Conservation (phyloP, 257 asterid species). For the Schizonepeta tenuifolia region DNA sequence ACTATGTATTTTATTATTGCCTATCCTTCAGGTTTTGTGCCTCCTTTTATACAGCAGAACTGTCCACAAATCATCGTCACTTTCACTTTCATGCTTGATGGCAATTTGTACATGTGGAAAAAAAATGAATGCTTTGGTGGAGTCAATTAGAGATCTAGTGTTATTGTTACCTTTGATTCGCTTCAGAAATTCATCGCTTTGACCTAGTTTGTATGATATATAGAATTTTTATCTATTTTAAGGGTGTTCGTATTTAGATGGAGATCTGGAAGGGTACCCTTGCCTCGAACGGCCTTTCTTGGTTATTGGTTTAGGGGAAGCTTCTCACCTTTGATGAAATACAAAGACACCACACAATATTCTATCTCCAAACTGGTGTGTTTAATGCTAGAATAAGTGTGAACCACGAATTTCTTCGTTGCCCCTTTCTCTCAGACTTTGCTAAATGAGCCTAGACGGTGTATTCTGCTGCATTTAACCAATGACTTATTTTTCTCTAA, state of each 20-base stretch:
- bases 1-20: constrained; percentile 22
- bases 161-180: not conserved
- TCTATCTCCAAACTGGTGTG: not conserved
- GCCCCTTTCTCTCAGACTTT: not conserved
- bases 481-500: not conserved
- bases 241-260: constrained; percentile 14
- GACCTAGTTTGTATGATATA: constrained; percentile 1
- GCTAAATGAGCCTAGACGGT: not conserved
- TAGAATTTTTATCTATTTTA: constrained; percentile 7
- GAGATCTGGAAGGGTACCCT: not conserved
- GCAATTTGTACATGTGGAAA: not conserved
- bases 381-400: not conserved
- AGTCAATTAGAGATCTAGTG: not conserved
- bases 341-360: not conserved
- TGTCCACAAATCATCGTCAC: constrained; percentile 11
- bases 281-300: not conserved
- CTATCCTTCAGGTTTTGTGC: constrained; percentile 25
- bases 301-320: not conserved
- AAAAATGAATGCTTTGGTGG: constrained; percentile 5
- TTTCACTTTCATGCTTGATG: constrained; percentile 23
- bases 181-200: constrained; percentile 9
- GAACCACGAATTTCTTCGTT: not conserved
- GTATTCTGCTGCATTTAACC: not conserved
- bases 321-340: not conserved
- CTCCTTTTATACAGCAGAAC: constrained; percentile 15